Evolutionary conservation across 148 eudicot genomes (phyloP), one percentile per base, ranked within the genome.

Genomic region (Rhododendron mucronatum): DNA sequence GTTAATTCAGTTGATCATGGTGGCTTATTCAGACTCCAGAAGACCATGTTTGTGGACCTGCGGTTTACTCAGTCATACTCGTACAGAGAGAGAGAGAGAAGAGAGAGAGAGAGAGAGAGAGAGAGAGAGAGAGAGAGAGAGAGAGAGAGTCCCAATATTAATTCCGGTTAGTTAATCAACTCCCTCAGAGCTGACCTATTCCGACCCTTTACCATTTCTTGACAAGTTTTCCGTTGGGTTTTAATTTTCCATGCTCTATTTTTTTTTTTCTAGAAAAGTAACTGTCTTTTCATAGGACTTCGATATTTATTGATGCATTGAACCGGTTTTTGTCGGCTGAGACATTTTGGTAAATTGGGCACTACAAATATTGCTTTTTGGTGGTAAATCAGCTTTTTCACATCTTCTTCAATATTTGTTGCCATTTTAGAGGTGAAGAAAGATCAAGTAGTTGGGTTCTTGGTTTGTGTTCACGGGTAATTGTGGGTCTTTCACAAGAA

Each of bases 391-490:
- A 55, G 18, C 4, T 13, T 30, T 30, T 71, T 30, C 76, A 71
- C 39, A 30, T 71, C 76, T 71, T 71, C 76, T 30, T 30, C 18
- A 71, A 83, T 39, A 20, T 73, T 33, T 50, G 20, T n/a, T 1
- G 53, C 30, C 57, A 6, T 21, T 75, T 47, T 55, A n/a, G 80
- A 1, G 50, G 47, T 84, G 81, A 13, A n/a, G 7, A 74, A 50
- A 5, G 48, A 51, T 12, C 23, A 47, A 82, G 83, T 85, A 86
- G 95, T 89, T 91, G 90, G 71, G 84, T 35, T 87, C 67, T 86
- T 45, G 88, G 87, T 88, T 82, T 87, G 74, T 57, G 81, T 85
- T 90, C 91, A 90, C 91, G 82, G 63, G 89, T 67, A 61, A 47
- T 6, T 14, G 80, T 74, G 82, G 87, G 81, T 85, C 41, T 45